Percentiles rank a stretch among this genome's conserved stretches.
phyloP scores from a whole-genome alignment of 2,329 filamentous ascomycete species.

The Myriosclerotinia scirpicola region DNA sequence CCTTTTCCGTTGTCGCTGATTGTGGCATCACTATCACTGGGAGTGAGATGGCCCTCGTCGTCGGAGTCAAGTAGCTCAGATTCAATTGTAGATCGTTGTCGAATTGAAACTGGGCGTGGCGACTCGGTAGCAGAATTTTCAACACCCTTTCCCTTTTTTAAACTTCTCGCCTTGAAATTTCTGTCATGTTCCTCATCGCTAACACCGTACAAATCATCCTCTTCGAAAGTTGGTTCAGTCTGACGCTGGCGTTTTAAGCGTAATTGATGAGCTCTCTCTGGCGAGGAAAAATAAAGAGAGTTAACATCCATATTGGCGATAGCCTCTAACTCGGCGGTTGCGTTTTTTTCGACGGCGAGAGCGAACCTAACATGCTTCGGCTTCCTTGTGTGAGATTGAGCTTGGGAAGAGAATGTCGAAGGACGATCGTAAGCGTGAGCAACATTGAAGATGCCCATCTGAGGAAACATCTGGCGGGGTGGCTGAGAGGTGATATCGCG shows the following conservation, averaged over 20 bases:
- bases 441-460: background rate
- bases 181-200: background rate
- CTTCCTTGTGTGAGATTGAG: background rate
- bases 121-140: too few species aligned
- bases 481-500: rapidly evolving
- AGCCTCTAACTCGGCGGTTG: background rate
- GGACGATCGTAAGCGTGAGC: background rate
- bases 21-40: too few species aligned
- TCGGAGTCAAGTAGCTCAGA: too few species aligned
- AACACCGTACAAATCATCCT: background rate
- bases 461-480: background rate
- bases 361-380: background rate
- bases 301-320: background rate
- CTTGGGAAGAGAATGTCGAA: background rate
- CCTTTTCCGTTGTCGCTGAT: too few species aligned
- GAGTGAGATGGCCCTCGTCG: too few species aligned
- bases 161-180: background rate
- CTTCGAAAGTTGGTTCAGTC: too few species aligned
- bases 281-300: background rate
- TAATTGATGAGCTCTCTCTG: too few species aligned
- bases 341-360: background rate
- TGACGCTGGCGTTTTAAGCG: background rate
- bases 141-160: too few species aligned
- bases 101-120: too few species aligned
- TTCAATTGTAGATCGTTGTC: too few species aligned